Evolutionary conservation across 805 yeast species (phyloP).

Genomic region (Saturnispora saitoi): DNA sequence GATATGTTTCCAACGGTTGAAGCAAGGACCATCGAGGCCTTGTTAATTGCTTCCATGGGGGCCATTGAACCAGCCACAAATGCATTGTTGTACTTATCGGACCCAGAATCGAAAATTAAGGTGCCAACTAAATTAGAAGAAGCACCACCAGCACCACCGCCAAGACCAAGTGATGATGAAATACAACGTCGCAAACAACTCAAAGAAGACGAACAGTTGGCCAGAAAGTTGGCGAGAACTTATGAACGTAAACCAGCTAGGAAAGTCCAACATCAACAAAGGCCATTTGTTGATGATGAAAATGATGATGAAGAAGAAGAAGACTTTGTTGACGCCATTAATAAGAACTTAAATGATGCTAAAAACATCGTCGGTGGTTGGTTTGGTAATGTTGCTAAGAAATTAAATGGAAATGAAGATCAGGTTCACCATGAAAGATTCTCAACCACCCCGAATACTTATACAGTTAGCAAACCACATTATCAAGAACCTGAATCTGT

Average conservation of each 20-base stretch:
- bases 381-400: slow-evolving; percentile 62
- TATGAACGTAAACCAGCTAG: slow-evolving; percentile 25
- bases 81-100: slow-evolving; percentile 73
- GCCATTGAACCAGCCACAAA: slow-evolving; percentile 78
- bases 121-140: slow-evolving; percentile 27
- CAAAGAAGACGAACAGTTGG: slow-evolving; percentile 64
- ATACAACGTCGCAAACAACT: slow-evolving; percentile 25
- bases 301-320: slow-evolving; percentile 32
- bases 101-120: slow-evolving; percentile 54
- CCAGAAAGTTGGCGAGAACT: slow-evolving; percentile 68
- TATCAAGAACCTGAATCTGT: slow-evolving; percentile 1
- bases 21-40: slow-evolving; percentile 61
- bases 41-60: slow-evolving; percentile 80
- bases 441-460: neutral
- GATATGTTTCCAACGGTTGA: slow-evolving; percentile 85
- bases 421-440: slow-evolving; percentile 1
- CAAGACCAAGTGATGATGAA: slow-evolving; percentile 27
- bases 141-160: slow-evolving; percentile 24
- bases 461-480: neutral
- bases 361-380: slow-evolving; percentile 66
- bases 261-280: neutral
- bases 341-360: slow-evolving; percentile 76
- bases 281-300: slow-evolving; percentile 11
- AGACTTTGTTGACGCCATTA: slow-evolving; percentile 50
- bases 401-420: slow-evolving; percentile 22